These are phyloP conservation scores for Dendrobium huoshanense DNA, from an alignment of 106 monocot genomes.

Conservation along the genomic window DNA sequence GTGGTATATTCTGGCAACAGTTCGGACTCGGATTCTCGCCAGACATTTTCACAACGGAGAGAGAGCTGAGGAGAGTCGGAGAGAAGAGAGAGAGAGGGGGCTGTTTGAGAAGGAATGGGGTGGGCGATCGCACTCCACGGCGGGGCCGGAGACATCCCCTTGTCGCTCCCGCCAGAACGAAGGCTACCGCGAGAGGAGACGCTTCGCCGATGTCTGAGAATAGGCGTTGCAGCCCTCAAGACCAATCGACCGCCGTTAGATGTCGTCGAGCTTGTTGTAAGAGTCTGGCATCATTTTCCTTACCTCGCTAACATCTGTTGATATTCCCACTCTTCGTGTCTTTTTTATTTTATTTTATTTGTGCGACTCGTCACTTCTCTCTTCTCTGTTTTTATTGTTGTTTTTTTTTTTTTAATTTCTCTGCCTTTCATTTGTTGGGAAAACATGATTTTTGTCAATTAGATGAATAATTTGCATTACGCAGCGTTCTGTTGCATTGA, in stretches of 20 bases:
- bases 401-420: not conserved
- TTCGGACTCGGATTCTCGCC: too few species aligned
- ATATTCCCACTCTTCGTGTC: not conserved
- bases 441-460: too few species aligned
- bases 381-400: not conserved
- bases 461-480: not conserved
- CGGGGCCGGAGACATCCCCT: constrained; percentile 86
- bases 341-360: not conserved
- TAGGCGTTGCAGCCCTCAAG: constrained; percentile 63
- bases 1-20: too few species aligned
- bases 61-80: not conserved
- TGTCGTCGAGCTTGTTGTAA: constrained; percentile 81
- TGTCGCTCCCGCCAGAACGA: constrained; percentile 39
- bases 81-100: not conserved
- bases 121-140: constrained; percentile 99
- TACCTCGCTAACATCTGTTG: not conserved
- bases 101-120: constrained; percentile 32
- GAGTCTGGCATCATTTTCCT: not conserved
- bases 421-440: too few species aligned
- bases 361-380: not conserved
- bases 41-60: too few species aligned
- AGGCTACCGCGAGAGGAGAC: constrained; percentile 53
- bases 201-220: constrained; percentile 61
- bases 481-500: not conserved
- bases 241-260: constrained; percentile 38